These are phyloP conservation scores for Sporodiniella umbellata DNA, from an alignment of 371 early-diverging fungal species.

Conservation along the genomic window DNA sequence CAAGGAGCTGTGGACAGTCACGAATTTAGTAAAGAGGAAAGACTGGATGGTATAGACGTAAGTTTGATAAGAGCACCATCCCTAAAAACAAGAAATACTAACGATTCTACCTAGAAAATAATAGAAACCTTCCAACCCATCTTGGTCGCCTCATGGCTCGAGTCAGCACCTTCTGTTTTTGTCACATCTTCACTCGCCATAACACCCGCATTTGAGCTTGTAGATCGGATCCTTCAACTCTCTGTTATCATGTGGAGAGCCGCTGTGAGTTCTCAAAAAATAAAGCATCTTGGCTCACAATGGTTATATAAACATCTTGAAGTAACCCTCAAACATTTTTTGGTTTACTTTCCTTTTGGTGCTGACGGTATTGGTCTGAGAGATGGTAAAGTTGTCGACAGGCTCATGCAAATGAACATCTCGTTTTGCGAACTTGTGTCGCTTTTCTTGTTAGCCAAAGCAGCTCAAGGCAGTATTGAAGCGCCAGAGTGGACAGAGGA, in stretches of 20 bases:
- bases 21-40: constrained; percentile 23
- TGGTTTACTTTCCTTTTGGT: constrained; percentile 75
- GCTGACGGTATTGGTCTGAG: constrained; percentile 44
- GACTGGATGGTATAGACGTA: constrained; percentile 22
- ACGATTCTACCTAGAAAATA: constrained; percentile 19
- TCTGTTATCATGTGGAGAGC: constrained; percentile 68
- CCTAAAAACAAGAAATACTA: too few species aligned
- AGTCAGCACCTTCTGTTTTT: constrained; percentile 68
- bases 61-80: background rate
- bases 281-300: constrained; percentile 11
- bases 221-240: constrained; percentile 51
- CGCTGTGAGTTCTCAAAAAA: constrained; percentile 32
- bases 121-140: constrained; percentile 60
- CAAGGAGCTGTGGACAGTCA: constrained; percentile 4
- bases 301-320: constrained; percentile 52
- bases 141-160: constrained; percentile 70
- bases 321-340: constrained; percentile 59
- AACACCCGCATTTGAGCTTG: constrained; percentile 46
- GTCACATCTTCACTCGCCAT: constrained; percentile 28
- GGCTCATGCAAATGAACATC: constrained; percentile 69
- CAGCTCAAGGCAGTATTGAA: constrained; percentile 12
- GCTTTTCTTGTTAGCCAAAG: constrained; percentile 49
- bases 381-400: constrained; percentile 52
- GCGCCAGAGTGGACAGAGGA: constrained; percentile 51
- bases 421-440: constrained; percentile 67